phyloP scores from a whole-genome alignment of 768 basidiomycete species.

The Lentinula raphanica region DNA sequence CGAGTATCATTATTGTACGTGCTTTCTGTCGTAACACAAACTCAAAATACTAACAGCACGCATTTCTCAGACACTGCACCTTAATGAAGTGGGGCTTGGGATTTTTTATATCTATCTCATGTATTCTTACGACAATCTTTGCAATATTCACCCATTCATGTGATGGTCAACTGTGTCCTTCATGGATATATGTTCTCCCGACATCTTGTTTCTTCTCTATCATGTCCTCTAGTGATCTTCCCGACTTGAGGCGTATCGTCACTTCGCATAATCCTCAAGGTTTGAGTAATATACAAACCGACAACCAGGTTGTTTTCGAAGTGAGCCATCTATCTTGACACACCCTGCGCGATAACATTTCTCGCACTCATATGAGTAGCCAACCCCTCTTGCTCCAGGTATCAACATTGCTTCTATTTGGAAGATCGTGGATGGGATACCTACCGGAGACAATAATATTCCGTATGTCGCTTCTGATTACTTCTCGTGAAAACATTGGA shows the following conservation, averaged over 20 bases:
- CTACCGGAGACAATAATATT: constrained; percentile 51
- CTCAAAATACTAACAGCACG: too few species aligned
- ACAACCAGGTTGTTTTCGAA: constrained; percentile 20
- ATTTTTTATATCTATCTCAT: neutral
- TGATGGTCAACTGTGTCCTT: neutral
- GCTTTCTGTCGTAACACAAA: neutral
- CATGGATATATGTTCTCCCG: neutral
- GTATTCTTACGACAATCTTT: neutral
- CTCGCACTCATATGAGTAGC: neutral
- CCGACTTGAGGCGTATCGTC: constrained; percentile 44
- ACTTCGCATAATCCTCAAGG: constrained; percentile 43
- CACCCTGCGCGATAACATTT: neutral
- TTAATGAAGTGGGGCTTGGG: constrained; percentile 20
- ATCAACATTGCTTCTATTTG: constrained; percentile 37
- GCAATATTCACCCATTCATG: neutral
- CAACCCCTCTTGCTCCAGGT: constrained; percentile 21
- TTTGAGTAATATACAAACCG: constrained; percentile 33
- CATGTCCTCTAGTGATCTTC: constrained; percentile 27
- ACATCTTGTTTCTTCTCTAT: neutral
- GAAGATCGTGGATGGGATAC: constrained; percentile 43
- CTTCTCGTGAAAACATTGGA: neutral
- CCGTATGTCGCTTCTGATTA: constrained; percentile 20
- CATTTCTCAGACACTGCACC: constrained; percentile 34
- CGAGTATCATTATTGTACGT: constrained; percentile 86
- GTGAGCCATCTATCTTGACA: constrained; percentile 12